Percentiles rank a stretch among this genome's conserved stretches.
Conservation (phyloP, 1,284 basidiomycete species). For the Papiliotrema flavescens region DNA sequence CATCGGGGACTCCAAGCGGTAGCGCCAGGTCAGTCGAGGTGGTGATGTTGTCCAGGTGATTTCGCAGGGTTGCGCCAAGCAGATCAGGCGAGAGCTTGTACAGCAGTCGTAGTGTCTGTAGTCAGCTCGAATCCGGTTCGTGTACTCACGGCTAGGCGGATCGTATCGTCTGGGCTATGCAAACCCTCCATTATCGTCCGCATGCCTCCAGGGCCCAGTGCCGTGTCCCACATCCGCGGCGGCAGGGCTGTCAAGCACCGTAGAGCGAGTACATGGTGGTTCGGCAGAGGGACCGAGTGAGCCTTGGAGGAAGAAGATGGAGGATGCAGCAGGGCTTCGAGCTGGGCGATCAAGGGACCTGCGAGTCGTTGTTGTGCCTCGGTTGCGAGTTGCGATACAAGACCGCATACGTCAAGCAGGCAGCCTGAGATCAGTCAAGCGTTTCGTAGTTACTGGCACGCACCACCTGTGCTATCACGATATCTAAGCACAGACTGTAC, state of each 20-base stretch:
- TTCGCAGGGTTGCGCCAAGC: conserved; percentile 9
- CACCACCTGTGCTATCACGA: not conserved
- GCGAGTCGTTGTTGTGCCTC: too few relatives aligned
- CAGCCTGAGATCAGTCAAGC: too few relatives aligned
- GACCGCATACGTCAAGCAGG: too few relatives aligned
- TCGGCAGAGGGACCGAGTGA: not conserved
- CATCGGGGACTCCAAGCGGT: conserved; percentile 8
- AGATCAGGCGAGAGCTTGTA: conserved; percentile 16
- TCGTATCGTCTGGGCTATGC: conserved; percentile 30
- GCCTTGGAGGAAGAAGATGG: not conserved
- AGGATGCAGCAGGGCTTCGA: not conserved
- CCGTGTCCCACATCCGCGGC: conserved; percentile 22
- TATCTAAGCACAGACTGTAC: not conserved
- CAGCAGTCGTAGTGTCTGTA: conserved; percentile 33
- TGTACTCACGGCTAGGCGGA: conserved; percentile 32
- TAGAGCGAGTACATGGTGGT: conserved; percentile 35
- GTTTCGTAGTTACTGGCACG: not conserved
- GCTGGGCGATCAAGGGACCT: too few relatives aligned
- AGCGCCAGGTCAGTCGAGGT: conserved; percentile 20
- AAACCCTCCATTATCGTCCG: conserved; percentile 38
- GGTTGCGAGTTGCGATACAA: too few relatives aligned
- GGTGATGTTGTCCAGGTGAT: conserved; percentile 11
- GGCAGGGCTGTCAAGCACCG: conserved; percentile 33
- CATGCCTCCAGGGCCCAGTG: conserved; percentile 37
- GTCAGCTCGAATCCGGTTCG: not conserved